phyloP scores from a whole-genome alignment of 805 yeast species.

The Lipomyces yamadae region DNA sequence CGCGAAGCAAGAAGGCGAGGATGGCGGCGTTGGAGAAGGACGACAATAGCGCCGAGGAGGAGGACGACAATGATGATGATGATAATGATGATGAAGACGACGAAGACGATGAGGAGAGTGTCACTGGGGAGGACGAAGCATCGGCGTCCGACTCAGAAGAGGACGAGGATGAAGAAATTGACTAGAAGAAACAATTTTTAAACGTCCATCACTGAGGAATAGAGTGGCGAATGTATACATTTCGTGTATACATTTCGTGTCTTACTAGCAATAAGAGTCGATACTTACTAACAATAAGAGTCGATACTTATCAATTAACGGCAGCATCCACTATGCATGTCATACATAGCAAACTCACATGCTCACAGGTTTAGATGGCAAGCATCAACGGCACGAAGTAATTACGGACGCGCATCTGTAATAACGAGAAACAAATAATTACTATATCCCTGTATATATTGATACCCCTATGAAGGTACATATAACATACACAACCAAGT shows the following conservation, averaged over 20 bases:
- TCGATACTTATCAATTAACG: too few species aligned
- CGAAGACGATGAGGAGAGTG: slow-evolving; percentile 12
- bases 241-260: too few species aligned
- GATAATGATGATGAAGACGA: slow-evolving; percentile 9
- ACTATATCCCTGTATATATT: slow-evolving; percentile 7
- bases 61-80: background rate
- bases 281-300: too few species aligned
- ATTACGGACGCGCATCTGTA: too few species aligned
- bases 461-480: slow-evolving; percentile 5
- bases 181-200: too few species aligned
- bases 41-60: slow-evolving; percentile 26
- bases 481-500: slow-evolving; percentile 7
- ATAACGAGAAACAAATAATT: background rate
- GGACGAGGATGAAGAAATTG: background rate
- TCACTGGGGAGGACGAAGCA: slow-evolving; percentile 5
- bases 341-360: too few species aligned
- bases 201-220: too few species aligned
- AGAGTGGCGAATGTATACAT: too few species aligned
- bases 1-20: slow-evolving; percentile 14
- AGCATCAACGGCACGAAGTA: too few species aligned
- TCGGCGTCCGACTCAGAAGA: background rate
- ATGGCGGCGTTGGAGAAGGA: slow-evolving; percentile 24
- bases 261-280: too few species aligned
- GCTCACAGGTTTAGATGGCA: too few species aligned
- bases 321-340: too few species aligned